Conservation (phyloP, 2,329 filamentous ascomycete genomes). For the Fusarium sp. region DNA sequence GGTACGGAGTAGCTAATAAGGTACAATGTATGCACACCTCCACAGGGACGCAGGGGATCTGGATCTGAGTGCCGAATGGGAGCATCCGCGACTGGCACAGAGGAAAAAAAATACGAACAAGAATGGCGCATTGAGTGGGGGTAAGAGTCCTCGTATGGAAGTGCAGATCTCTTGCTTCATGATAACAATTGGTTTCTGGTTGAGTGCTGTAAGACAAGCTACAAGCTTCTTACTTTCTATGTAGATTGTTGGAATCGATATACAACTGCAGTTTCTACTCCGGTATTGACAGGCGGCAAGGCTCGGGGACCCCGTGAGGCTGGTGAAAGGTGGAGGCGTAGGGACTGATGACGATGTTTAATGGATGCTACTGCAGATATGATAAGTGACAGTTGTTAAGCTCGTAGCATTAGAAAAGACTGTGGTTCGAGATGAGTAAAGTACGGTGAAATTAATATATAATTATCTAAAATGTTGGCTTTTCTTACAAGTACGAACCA, state of each 20-base stretch:
- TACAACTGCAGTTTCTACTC: slow-evolving; percentile 19
- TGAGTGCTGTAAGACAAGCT: background rate
- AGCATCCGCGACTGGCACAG: slow-evolving; percentile 20
- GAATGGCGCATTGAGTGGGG: slow-evolving; percentile 30
- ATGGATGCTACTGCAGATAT: slow-evolving; percentile 17
- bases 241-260: background rate
- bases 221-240: background rate
- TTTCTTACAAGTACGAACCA: background rate
- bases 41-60: slow-evolving; percentile 33
- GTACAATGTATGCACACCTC: slow-evolving; percentile 19
- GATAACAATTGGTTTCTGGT: slow-evolving; percentile 17
- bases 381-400: slow-evolving; percentile 15
- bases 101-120: slow-evolving; percentile 42
- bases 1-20: too few relatives aligned
- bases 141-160: slow-evolving; percentile 32
- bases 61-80: slow-evolving; percentile 39
- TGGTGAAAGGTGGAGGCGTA: slow-evolving; percentile 27
- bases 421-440: slow-evolving; percentile 10
- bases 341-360: slow-evolving; percentile 25
- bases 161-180: slow-evolving; percentile 33
- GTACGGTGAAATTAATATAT: slow-evolving; percentile 14
- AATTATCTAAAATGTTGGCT: background rate
- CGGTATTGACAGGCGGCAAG: slow-evolving; percentile 17
- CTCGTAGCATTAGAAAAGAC: slow-evolving; percentile 11
- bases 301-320: slow-evolving; percentile 43